Conservation (phyloP, 225 moss, liverwort and hornwort species). For the Bryum argenteum region DNA sequence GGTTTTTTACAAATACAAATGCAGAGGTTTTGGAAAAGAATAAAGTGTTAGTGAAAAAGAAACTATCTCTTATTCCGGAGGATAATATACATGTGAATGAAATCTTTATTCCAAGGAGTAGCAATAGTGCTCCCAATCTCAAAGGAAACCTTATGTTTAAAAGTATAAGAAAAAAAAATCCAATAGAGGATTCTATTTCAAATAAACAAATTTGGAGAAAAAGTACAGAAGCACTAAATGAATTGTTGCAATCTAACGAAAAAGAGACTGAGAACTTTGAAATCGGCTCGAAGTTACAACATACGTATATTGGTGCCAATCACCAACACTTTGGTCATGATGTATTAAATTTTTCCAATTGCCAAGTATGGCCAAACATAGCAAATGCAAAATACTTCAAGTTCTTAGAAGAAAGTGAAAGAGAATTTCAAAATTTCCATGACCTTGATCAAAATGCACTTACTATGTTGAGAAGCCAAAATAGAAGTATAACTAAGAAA, state of each 20-base stretch:
- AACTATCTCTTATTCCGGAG: not conserved
- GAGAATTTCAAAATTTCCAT: slow-evolving; percentile 10
- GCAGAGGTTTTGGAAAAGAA: rapidly evolving
- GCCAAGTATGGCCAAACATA: not conserved
- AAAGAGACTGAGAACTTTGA: slow-evolving; percentile 1
- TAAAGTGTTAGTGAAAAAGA: not conserved
- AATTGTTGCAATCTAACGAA: slow-evolving; percentile 17
- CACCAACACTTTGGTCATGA: not conserved
- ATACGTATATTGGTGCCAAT: not conserved
- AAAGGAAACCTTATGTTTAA: not conserved
- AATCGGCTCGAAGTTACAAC: not conserved
- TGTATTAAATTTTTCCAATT: not conserved
- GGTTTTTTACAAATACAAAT: not conserved
- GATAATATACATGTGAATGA: not conserved
- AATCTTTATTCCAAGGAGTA: not conserved
- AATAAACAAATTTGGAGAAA: not conserved
- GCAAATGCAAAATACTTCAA: not conserved
- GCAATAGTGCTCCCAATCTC: not conserved
- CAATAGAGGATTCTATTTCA: not conserved
- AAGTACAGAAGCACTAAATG: not conserved
- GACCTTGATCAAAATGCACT: slow-evolving; percentile 21
- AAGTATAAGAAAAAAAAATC: not conserved
- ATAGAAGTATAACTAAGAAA: slow-evolving; percentile 14
- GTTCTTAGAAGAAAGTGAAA: not conserved
- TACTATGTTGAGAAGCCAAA: slow-evolving; percentile 19